phyloP scores from a whole-genome alignment of 1,284 basidiomycete species.

The Mycena sp. region DNA sequence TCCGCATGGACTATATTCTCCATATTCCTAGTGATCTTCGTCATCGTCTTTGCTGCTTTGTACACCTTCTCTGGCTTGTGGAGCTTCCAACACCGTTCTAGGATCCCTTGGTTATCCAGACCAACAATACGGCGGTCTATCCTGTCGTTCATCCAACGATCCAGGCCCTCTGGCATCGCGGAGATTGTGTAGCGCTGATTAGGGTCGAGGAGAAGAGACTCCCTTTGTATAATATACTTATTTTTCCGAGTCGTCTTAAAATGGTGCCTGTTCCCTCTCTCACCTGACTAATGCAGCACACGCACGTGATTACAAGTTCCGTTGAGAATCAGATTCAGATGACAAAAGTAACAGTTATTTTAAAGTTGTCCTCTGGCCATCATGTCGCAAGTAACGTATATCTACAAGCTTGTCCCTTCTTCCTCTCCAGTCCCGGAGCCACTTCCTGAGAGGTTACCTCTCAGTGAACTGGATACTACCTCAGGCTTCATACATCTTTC shows the following conservation, averaged over 20 bases:
- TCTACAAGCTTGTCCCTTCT: slow-evolving; percentile 62
- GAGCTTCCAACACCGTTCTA: slow-evolving; percentile 46
- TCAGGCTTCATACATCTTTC: slow-evolving; percentile 73
- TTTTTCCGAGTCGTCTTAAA: too few relatives aligned
- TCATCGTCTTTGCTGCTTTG: slow-evolving; percentile 48
- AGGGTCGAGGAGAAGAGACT: too few relatives aligned
- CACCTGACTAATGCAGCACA: too few relatives aligned
- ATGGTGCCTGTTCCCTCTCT: too few relatives aligned
- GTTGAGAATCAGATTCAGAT: too few relatives aligned
- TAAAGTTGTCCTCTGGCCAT: not conserved
- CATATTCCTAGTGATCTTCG: slow-evolving; percentile 49
- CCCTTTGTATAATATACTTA: slow-evolving; percentile 1
- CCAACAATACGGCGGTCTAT: not conserved
- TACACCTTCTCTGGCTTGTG: slow-evolving; percentile 61
- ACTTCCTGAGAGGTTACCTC: slow-evolving; percentile 44
- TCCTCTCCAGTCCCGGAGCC: slow-evolving; percentile 46
- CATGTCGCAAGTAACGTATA: slow-evolving; percentile 47
- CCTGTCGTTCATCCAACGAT: not conserved
- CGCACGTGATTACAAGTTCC: slow-evolving; percentile 3
- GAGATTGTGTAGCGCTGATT: not conserved
- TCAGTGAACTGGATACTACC: slow-evolving; percentile 50
- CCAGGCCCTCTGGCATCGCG: not conserved
- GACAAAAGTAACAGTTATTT: too few relatives aligned
- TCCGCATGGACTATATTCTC: slow-evolving; percentile 52
- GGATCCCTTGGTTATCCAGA: slow-evolving; percentile 24